These are phyloP conservation scores for Arthrobotrys pseudoclavata DNA, from an alignment of 2,329 filamentous ascomycete species.

Conservation along the genomic window DNA sequence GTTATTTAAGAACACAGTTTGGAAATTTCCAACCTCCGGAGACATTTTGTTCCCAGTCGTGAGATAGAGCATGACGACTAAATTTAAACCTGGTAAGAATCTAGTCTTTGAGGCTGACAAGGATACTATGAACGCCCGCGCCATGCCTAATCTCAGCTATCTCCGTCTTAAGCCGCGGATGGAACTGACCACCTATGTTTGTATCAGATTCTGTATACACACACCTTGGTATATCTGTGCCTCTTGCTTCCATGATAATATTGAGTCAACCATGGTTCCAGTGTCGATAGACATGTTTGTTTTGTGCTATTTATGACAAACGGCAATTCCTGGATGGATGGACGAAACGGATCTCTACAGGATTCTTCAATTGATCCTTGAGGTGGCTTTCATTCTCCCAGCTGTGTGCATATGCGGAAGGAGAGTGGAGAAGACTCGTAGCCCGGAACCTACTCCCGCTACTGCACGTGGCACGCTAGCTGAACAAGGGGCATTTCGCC, in stretches of 20 bases:
- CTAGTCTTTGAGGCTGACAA: constrained; percentile 7
- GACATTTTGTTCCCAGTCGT: background rate
- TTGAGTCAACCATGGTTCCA: background rate
- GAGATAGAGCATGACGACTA: background rate
- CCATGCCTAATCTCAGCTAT: constrained; percentile 12
- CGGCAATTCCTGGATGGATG: background rate
- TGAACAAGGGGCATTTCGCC: no score
- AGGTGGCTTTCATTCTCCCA: background rate
- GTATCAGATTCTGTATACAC: background rate
- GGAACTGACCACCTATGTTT: constrained; percentile 7
- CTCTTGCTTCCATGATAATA: background rate
- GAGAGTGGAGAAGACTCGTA: constrained; percentile 16
- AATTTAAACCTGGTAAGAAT: background rate
- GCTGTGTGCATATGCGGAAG: constrained; percentile 6
- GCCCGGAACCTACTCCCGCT: background rate
- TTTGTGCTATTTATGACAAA: background rate
- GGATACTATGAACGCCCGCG: background rate
- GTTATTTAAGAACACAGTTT: background rate
- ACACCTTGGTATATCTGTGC: background rate
- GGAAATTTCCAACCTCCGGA: background rate
- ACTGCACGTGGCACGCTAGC: constrained; percentile 6
- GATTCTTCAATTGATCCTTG: background rate
- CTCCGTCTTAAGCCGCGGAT: constrained; percentile 12
- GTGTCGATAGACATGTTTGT: background rate
- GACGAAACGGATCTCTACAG: constrained; percentile 2